Evolutionary conservation across 305 asterid genomes (phyloP), one percentile per base, ranked within the genome.

Genomic region (Ilex paraguariensis): DNA sequence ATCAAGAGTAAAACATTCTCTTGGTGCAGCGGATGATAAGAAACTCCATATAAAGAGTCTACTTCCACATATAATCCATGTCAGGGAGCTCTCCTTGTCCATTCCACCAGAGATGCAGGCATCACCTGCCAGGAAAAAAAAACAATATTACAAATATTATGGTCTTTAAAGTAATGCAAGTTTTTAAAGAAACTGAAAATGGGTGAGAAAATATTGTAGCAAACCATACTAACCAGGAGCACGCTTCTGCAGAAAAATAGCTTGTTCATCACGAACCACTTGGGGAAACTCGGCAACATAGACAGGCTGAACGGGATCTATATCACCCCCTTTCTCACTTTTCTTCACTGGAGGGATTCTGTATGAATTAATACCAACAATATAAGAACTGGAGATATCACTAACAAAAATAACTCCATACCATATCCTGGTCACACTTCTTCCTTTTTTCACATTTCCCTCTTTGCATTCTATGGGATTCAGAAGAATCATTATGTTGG

Each of bases 261-360:
- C 77, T 60, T 82, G 97, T 17, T 85, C 91, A 73, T 89, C 93
- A 64, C 97, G 97, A 68, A 84, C 84, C 61, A 66, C 86, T 77
- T 83, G 87, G 59, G 96, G 98, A 73, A 89, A 87, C 74, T 89
- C 98, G 78, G 88, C 93, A 63, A 89, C 84, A 81, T 73, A 85
- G 40, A 85, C 91, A 64, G 98, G 98, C 70, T 68, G 78, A 57
- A 63, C 75, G 57, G 76, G 80, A 60, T 86, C 88, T 12, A 39
- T 48, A 45, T 73, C 93, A 62, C 80, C 94, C 63, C 74, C 95
- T 66, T 61, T 77, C 51, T 77, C 92, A 65, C 76, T 83, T 70
- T 66, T 83, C 77, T 83, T 83, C 4, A 50, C 81, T 21, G 82
- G 81, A 4, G 95, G 81, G 73, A 73, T 77, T 75, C 98, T 92